Percentiles rank a stretch among this genome's conserved stretches.
These are phyloP conservation scores for Russula olivacea DNA, from an alignment of 768 basidiomycete genomes.

Conservation along the genomic window DNA sequence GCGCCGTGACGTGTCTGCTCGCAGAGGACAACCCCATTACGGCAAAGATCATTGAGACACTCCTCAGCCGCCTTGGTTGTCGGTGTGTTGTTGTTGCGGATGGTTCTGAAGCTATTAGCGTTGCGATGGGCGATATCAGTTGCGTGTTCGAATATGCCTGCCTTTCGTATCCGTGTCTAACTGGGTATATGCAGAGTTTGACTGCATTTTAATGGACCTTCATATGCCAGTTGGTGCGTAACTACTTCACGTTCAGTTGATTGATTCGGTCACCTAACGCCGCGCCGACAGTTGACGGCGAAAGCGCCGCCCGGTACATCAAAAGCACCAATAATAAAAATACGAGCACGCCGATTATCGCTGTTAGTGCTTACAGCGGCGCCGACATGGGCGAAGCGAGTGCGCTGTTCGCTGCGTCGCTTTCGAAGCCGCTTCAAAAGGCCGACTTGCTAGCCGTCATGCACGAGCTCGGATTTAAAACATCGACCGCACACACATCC, in stretches of 20 bases:
- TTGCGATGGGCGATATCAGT: constrained; percentile 98
- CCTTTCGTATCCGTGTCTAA: constrained; percentile 13
- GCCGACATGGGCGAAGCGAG: constrained; percentile 56
- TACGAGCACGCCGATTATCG: constrained; percentile 85
- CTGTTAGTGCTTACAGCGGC: constrained; percentile 83
- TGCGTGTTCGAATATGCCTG: constrained; percentile 25
- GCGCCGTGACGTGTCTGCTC: constrained; percentile 87
- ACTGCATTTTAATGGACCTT: constrained; percentile 91
- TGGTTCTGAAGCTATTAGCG: constrained; percentile 94
- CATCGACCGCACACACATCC: constrained; percentile 57
- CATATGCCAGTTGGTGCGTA: constrained; percentile 90
- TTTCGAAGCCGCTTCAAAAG: constrained; percentile 88
- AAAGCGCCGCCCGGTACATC: constrained; percentile 95
- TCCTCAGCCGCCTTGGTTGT: constrained; percentile 90
- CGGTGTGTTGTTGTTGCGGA: constrained; percentile 93
- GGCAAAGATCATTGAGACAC: constrained; percentile 92
- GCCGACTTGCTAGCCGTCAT: constrained; percentile 72
- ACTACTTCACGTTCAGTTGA: constrained; percentile 21
- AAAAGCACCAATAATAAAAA: constrained; percentile 96
- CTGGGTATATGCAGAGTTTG: constrained; percentile 62
- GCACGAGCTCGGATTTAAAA: constrained; percentile 88
- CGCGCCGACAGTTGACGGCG: constrained; percentile 71
- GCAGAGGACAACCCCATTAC: constrained; percentile 99
- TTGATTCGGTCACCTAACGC: constrained; percentile 9
- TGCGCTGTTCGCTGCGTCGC: constrained; percentile 71